Conservation (phyloP, 1,139 yeast species). For the Kurtzmaniella natalensis region DNA sequence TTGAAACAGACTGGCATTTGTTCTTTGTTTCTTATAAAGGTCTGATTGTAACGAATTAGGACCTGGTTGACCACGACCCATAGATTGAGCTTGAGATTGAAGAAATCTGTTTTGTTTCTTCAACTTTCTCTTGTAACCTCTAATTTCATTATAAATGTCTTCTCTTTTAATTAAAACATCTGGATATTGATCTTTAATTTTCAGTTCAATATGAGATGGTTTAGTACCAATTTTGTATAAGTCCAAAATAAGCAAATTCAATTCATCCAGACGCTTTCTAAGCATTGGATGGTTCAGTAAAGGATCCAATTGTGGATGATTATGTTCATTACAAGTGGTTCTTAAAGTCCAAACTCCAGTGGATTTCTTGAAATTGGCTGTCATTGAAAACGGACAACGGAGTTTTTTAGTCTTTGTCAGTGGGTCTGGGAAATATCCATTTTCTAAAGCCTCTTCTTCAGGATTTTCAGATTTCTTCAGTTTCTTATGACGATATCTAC, state of each 20-base stretch:
- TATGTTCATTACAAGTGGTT: conserved; percentile 54
- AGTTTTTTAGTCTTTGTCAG: conserved; percentile 49
- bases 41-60: too few relatives aligned
- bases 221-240: conserved; percentile 54
- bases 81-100: conserved; percentile 3
- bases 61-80: too few relatives aligned
- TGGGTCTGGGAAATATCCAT: conserved; percentile 39
- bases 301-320: conserved; percentile 57
- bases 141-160: conserved; percentile 54
- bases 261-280: conserved; percentile 50
- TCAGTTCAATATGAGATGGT: conserved; percentile 54
- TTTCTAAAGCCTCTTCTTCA: conserved; percentile 21
- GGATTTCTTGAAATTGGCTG: conserved; percentile 49
- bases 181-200: conserved; percentile 50
- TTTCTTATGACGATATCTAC: conserved; percentile 52
- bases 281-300: conserved; percentile 55
- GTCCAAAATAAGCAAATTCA: conserved; percentile 49
- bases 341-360: conserved; percentile 50
- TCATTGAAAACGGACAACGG: conserved; percentile 56
- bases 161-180: conserved; percentile 54
- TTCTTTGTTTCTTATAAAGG: conserved; percentile 7
- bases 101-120: conserved; percentile 35
- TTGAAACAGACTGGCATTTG: conserved; percentile 29
- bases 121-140: conserved; percentile 54
- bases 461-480: conserved; percentile 20